Evolutionary conservation across 192 early-diverging fungal species (phyloP), one percentile per base, ranked within the genome.

Genomic region (Rhizoclosmatium sp.): DNA sequence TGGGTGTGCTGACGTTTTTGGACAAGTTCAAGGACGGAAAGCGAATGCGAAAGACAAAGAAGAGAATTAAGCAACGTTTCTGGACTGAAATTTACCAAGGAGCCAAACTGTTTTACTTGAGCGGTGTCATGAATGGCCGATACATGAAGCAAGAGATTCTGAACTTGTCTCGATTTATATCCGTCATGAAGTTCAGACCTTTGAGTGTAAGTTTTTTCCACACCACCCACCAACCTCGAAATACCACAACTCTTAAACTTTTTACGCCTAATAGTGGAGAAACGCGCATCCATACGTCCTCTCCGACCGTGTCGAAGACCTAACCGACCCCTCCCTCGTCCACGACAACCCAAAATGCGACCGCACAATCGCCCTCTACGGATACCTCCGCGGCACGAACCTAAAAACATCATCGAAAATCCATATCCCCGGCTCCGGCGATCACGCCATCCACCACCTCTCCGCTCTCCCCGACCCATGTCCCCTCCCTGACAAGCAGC

Each of bases 31-130:
- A 94, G 78, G 95, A 98, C 82, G 95, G 93, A 84, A 98, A 98
- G 86, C 83, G 91, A 19, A 89, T 97, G 70, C 92, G 92, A 71
- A 91, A 91, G 48, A 95, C 92, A 2, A 98, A 98, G 84, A 98
- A 98, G 87, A 83, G 88, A 75, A 87, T 99, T 69, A 99, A 99
- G 91, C 96, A 97, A 56, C 93, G 98, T 79, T 99, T 99, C 88
- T 99, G 98, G 98, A 98, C 98, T n/a, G 98, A 99, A 81, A 98
- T 98, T 70, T 98, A 99, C 82, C 94, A 99, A 76, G 98, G 98
- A 23, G 98, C 98, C 68, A 99, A 99, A 85, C 86, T 99, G 16
- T 99, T 99, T 76, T 98, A 98, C 78, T 86, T 99, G n/a, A 95
- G 95, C 3, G 97, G 98, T 40, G 87, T 98, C 31, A 94, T 98